Conservation (phyloP, 2,329 filamentous ascomycete genomes). For the Pseudogymnoascus sp. region DNA sequence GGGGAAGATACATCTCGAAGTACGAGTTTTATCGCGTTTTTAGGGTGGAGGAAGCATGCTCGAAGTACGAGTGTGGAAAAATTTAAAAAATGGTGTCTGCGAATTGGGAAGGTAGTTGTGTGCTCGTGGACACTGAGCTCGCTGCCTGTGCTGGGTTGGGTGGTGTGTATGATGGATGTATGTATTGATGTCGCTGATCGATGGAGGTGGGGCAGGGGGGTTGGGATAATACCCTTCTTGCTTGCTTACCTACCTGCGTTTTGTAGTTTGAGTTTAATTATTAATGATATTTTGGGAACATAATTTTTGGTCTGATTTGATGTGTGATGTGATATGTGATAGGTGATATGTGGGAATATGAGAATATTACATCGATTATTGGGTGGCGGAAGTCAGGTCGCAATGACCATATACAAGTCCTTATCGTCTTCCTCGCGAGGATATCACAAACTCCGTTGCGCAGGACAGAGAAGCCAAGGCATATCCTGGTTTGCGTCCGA, state of each 20-base stretch:
- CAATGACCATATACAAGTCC: too few species aligned
- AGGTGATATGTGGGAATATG: background rate
- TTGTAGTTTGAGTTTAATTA: background rate
- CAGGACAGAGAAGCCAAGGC: too few species aligned
- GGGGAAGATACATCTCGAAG: background rate
- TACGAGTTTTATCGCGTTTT: background rate
- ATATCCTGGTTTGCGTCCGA: too few species aligned
- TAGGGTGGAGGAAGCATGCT: background rate
- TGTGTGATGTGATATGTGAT: background rate
- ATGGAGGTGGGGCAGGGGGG: background rate
- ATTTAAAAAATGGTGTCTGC: background rate
- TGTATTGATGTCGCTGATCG: background rate
- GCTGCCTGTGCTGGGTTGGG: background rate
- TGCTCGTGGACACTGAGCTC: background rate
- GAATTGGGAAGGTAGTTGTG: background rate
- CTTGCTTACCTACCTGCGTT: background rate
- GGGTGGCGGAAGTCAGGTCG: too few species aligned
- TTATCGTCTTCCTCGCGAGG: too few species aligned
- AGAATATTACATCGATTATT: too few species aligned
- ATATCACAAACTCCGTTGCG: too few species aligned
- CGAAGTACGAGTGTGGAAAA: slow-evolving; percentile 5
- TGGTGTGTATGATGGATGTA: background rate
- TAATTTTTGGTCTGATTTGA: background rate
- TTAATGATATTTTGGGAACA: background rate
- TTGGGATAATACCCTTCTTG: background rate